These are phyloP conservation scores for Buddleja alternifolia DNA, from an alignment of 257 asterid species.

Conservation along the genomic window DNA sequence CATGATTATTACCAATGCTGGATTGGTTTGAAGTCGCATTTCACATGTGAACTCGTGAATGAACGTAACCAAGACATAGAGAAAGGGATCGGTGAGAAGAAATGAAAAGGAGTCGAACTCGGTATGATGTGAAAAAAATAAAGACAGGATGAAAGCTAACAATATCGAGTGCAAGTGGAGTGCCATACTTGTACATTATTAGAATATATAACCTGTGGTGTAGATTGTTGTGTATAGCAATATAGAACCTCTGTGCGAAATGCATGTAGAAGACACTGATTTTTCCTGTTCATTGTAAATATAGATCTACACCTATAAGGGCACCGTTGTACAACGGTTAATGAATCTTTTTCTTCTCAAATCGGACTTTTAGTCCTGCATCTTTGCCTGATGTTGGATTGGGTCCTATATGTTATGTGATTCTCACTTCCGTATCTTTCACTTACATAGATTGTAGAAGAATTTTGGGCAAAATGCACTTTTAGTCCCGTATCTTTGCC, in stretches of 20 bases:
- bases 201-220: constrained; percentile 12
- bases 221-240: neutral
- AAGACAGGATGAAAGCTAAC: neutral
- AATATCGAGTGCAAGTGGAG: neutral
- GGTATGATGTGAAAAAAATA: neutral
- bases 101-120: constrained; percentile 21
- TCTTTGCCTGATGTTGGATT: too few species aligned
- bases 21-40: constrained; percentile 95
- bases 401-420: too few species aligned
- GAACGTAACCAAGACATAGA: constrained; percentile 29
- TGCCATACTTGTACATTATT: constrained; percentile 18
- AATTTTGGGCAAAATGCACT: too few species aligned
- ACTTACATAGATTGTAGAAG: too few species aligned
- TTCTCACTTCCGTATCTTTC: too few species aligned
- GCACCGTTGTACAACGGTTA: too few species aligned
- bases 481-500: too few species aligned
- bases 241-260: neutral
- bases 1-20: constrained; percentile 91
- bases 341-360: too few species aligned
- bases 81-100: constrained; percentile 35
- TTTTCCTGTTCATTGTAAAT: neutral
- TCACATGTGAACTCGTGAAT: constrained; percentile 35
- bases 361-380: too few species aligned
- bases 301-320: neutral
- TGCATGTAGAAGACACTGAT: constrained; percentile 6